Conservation (phyloP, 768 basidiomycete genomes). For the Psilocybe tampanensis region DNA sequence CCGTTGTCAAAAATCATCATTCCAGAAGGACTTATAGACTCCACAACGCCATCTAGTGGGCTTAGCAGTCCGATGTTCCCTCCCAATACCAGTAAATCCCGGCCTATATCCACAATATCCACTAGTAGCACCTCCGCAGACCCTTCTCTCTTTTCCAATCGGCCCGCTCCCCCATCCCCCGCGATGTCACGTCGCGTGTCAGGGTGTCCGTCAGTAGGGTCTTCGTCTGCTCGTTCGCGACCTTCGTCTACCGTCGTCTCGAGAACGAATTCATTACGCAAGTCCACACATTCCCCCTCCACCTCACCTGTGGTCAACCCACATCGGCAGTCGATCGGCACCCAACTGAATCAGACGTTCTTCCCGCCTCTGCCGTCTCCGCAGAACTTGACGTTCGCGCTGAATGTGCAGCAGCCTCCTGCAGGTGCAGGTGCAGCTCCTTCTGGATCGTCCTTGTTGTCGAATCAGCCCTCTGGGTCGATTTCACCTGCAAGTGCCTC, state of each 20-base stretch:
- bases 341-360: constrained; percentile 14
- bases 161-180: constrained; percentile 66
- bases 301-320: constrained; percentile 20
- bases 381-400: constrained; percentile 11
- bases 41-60: background rate
- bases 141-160: constrained; percentile 35
- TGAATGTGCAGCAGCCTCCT: constrained; percentile 4
- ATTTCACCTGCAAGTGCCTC: constrained; percentile 12
- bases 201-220: constrained; percentile 31
- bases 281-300: background rate
- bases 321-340: constrained; percentile 17
- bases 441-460: background rate
- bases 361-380: constrained; percentile 17
- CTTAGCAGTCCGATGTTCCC: constrained; percentile 18
- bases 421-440: no score
- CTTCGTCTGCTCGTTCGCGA: constrained; percentile 26
- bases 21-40: constrained; percentile 6
- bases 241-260: constrained; percentile 25
- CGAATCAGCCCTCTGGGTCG: background rate
- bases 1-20: constrained; percentile 17
- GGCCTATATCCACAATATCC: background rate
- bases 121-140: constrained; percentile 5
- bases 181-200: constrained; percentile 49
- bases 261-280: constrained; percentile 23
- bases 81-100: constrained; percentile 6